Evolutionary conservation across 169 alveolate genomes (phyloP).

Genomic region (Plasmodium reichenowi): DNA sequence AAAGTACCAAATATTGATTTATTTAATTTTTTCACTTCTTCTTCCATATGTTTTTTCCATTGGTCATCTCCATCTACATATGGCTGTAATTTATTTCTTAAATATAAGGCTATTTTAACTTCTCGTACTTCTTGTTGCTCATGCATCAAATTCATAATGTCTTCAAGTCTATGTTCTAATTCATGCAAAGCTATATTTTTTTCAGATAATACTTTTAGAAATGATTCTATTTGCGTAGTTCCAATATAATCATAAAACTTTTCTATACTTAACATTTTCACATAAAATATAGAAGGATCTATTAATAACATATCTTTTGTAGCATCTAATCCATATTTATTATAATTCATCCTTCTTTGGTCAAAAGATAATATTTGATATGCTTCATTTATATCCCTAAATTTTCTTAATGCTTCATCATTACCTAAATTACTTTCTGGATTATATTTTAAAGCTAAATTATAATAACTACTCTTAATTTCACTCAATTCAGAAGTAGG

Average conservation of each 20-base stretch:
- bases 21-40: constrained; percentile 30
- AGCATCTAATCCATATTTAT: constrained; percentile 76
- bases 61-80: constrained; percentile 45
- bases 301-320: constrained; percentile 64
- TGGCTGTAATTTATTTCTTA: constrained; percentile 73
- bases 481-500: constrained; percentile 88
- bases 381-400: constrained; percentile 85
- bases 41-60: constrained; percentile 45
- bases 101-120: constrained; percentile 77
- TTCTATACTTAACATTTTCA: constrained; percentile 83
- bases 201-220: constrained; percentile 21
- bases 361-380: constrained; percentile 81
- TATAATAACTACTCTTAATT: constrained; percentile 92
- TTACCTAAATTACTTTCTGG: constrained; percentile 92
- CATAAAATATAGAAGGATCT: constrained; percentile 79
- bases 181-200: constrained; percentile 21
- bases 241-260: constrained; percentile 82
- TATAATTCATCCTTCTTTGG: constrained; percentile 74
- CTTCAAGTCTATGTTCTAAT: not conserved
- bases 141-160: constrained; percentile 43
- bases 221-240: constrained; percentile 72
- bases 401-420: constrained; percentile 78
- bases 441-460: constrained; percentile 93
- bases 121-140: constrained; percentile 78
- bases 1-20: constrained; percentile 77